A percentile compares a stretch with the other conserved stretches of the same genome.
phyloP scores from a whole-genome alignment of 2,329 filamentous ascomycete genomes.

The Cytospora paraplurivora region DNA sequence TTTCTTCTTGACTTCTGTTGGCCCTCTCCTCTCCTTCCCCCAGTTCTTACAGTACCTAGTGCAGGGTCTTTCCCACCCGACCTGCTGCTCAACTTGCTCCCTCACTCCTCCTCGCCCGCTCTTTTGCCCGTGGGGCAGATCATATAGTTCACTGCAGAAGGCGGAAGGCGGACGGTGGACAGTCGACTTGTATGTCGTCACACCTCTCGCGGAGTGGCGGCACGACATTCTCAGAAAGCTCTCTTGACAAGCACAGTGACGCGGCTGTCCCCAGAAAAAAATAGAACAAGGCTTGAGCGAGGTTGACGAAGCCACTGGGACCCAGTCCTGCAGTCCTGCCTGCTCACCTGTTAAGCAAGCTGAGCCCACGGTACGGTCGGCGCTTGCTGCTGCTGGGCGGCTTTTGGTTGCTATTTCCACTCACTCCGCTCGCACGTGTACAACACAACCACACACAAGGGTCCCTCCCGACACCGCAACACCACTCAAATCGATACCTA shows the following conservation, averaged over 20 bases:
- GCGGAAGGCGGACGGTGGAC: not conserved
- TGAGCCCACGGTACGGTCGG: not conserved
- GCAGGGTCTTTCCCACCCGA: constrained; percentile 4
- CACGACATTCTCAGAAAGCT: not conserved
- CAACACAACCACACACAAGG: constrained; percentile 1
- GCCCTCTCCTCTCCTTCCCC: constrained; percentile 27
- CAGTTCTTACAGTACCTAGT: not conserved
- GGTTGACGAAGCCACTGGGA: not conserved
- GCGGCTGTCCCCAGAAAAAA: not conserved
- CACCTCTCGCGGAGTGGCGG: not conserved
- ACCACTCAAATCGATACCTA: too few relatives aligned
- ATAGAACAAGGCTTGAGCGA: not conserved
- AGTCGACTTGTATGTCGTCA: not conserved
- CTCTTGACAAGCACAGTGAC: not conserved
- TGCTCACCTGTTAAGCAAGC: not conserved
- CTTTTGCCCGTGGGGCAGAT: constrained; percentile 2
- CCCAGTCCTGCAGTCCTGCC: not conserved
- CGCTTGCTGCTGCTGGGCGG: constrained; percentile 2
- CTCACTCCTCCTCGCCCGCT: not conserved
- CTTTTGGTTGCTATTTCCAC: constrained; percentile 4
- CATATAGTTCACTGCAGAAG: too few relatives aligned
- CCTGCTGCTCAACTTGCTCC: not conserved
- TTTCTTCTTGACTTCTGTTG: constrained; percentile 26
- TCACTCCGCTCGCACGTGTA: constrained; percentile 16
- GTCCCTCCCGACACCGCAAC: constrained; percentile 10